phyloP scores from a whole-genome alignment of 345 rosid species.

The Hibiscus trionum region DNA sequence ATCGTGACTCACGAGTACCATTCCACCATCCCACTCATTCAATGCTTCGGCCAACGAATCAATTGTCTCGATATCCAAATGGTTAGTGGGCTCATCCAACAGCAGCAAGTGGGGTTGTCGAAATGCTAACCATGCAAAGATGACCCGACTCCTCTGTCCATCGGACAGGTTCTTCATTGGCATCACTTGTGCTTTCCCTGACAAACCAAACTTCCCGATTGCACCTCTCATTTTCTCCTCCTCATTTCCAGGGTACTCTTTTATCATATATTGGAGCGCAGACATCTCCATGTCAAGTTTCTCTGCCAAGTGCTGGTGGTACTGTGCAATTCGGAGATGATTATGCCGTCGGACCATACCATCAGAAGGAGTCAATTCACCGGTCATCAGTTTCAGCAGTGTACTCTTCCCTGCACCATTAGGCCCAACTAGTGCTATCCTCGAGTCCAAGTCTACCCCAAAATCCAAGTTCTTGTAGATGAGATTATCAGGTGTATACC shows the following conservation, averaged over 20 bases:
- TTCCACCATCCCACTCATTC: conserved; percentile 83
- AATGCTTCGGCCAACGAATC: conserved; percentile 82
- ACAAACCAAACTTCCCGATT: conserved; percentile 75
- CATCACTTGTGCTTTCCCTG: conserved; percentile 97
- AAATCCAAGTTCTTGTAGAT: conserved; percentile 82
- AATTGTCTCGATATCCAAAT: conserved; percentile 92
- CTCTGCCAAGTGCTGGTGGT: conserved; percentile 92
- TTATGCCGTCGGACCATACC: conserved; percentile 98
- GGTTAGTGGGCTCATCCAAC: conserved; percentile 93
- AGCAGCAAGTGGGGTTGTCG: conserved; percentile 92
- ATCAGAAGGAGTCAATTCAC: conserved; percentile 75
- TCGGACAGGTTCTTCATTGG: conserved; percentile 93
- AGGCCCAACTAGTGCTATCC: conserved; percentile 90
- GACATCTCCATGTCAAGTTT: conserved; percentile 79
- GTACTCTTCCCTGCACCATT: conserved; percentile 99
- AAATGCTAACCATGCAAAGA: conserved; percentile 90
- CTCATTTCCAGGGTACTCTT: conserved; percentile 86
- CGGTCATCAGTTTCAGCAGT: conserved; percentile 93
- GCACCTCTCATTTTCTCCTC: conserved; percentile 96
- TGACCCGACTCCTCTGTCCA: conserved; percentile 88
- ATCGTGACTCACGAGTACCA: conserved; percentile 83
- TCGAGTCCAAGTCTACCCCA: conserved; percentile 92
- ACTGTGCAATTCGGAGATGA: conserved; percentile 90
- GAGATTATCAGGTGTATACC: conserved; percentile 75
- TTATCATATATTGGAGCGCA: conserved; percentile 77